Evolutionary conservation across 108 stramenopile genomes (phyloP).

Genomic region (Phaeodactylum tricornutum): DNA sequence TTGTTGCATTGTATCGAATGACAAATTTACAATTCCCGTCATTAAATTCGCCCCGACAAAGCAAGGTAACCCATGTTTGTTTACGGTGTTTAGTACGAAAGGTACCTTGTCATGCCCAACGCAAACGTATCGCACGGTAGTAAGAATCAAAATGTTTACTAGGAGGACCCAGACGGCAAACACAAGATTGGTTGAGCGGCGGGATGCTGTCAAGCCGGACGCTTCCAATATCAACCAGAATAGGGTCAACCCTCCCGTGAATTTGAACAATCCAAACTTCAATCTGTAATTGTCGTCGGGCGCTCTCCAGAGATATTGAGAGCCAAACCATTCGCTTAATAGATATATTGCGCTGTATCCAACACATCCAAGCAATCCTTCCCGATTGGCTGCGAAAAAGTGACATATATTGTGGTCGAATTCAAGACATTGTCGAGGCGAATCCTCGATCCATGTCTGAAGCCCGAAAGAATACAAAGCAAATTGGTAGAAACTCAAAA

Average conservation of each 20-base stretch:
- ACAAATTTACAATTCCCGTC: slow-evolving; percentile 81
- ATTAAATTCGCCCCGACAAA: slow-evolving; percentile 84
- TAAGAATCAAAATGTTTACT: slow-evolving; percentile 46
- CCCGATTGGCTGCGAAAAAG: slow-evolving; percentile 73
- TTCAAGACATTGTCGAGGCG: slow-evolving; percentile 27
- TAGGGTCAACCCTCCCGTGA: no score
- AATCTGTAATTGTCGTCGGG: not conserved
- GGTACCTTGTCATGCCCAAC: slow-evolving; percentile 18
- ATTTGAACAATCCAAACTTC: no score
- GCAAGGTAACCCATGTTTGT: slow-evolving; percentile 67
- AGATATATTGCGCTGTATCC: slow-evolving; percentile 65
- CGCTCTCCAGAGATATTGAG: slow-evolving; percentile 25
- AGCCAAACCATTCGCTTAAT: slow-evolving; percentile 47
- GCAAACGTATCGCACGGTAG: slow-evolving; percentile 18
- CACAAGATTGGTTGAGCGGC: slow-evolving; percentile 63
- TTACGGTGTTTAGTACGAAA: slow-evolving; percentile 40
- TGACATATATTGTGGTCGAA: slow-evolving; percentile 19
- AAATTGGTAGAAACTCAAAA: slow-evolving; percentile 50
- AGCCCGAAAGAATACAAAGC: slow-evolving; percentile 30
- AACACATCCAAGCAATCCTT: slow-evolving; percentile 74
- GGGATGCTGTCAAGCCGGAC: slow-evolving; percentile 42
- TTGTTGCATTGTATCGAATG: slow-evolving; percentile 66
- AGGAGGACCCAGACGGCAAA: slow-evolving; percentile 66
- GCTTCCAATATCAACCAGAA: slow-evolving; percentile 9
- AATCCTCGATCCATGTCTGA: slow-evolving; percentile 67